Evolutionary conservation across 192 early-diverging fungal genomes (phyloP), one percentile per base, ranked within the genome.

Genomic region (Coemansia sp.): DNA sequence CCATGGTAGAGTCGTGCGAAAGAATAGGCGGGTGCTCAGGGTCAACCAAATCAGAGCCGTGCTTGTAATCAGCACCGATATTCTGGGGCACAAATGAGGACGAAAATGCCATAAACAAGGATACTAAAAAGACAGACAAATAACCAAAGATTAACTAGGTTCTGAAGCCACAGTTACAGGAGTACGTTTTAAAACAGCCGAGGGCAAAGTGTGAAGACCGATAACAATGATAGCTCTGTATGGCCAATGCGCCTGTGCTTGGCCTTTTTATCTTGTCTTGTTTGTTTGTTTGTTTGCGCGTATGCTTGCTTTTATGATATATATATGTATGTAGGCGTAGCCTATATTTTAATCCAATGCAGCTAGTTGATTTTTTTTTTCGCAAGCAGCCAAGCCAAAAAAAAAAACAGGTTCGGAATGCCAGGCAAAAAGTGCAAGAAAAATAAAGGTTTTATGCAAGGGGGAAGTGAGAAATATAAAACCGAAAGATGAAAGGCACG

Each of bases 381-480:
- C 32, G 14, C 17, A 56, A 31, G 30, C 30, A 14, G 14, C 11
- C 28, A 56, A 59, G 18, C 31, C 32, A 59, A 29, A 52, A 29
- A 22, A 29, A 52, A 59, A 36, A 36, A 42, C 32, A 59, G 57
- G 42, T 11, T 42, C n/a, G 36, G 17, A 10, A 32, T 40, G 32
- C 34, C 34, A 3, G 57, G 40, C 18, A 59, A 36, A 59, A 59
- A 40, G n/a, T 59, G 34, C 31, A 59, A 40, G 14, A 59, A 36
- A 36, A 40, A 59, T 30, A 4, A 56, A 56, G 12, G 36, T 20
- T 59, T 59, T 59, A 59, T 59, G 57, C 57, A 59, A 59, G 57
- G 36, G 57, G 6, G 57, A 25, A 10, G 14, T 25, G 18, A 17
- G 33, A 25, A 31, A 31, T 32, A 32, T 56, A 56, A 7, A 56